Evolutionary conservation across 1,284 basidiomycete species (phyloP).

Genomic region (Microbotryomycetes sp.): DNA sequence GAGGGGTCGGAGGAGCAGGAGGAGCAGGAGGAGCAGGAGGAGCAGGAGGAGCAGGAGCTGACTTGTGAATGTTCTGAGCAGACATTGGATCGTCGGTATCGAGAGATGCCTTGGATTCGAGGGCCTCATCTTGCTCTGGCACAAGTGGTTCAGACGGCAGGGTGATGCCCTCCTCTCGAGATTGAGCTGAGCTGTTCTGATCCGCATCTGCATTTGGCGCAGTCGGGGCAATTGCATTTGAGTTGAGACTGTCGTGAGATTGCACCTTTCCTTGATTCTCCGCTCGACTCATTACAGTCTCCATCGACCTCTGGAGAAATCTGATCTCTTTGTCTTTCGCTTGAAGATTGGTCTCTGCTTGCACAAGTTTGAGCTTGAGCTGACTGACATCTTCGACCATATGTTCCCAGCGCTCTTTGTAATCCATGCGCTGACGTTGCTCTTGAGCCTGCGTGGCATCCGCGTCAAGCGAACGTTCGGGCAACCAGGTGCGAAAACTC

Average conservation of each 20-base stretch:
- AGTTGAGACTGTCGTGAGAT: too few relatives aligned
- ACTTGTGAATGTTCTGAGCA: too few relatives aligned
- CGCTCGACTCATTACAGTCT: constrained; percentile 8
- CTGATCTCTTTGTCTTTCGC: constrained; percentile 65
- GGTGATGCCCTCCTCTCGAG: too few relatives aligned
- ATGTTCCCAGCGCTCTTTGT: constrained; percentile 69
- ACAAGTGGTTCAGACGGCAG: too few relatives aligned
- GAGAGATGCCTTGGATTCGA: too few relatives aligned
- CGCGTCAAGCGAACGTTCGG: neutral
- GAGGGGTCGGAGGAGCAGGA: constrained; percentile 10
- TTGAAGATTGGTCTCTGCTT: constrained; percentile 46
- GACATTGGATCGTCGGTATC: too few relatives aligned
- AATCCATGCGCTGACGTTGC: constrained; percentile 69
- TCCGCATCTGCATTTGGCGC: too few relatives aligned
- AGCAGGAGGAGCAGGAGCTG: constrained; percentile 33
- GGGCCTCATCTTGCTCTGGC: too few relatives aligned
- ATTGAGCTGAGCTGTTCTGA: too few relatives aligned
- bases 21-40: constrained; percentile 29
- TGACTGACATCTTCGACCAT: constrained; percentile 72
- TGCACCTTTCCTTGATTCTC: too few relatives aligned
- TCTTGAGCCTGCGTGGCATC: constrained; percentile 20
- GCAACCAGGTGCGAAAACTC: too few relatives aligned
- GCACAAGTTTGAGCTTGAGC: constrained; percentile 50
- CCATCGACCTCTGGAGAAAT: constrained; percentile 47
- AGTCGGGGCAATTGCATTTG: too few relatives aligned